Percentiles rank a stretch among this genome's conserved stretches.
phyloP scores from a whole-genome alignment of 371 early-diverging fungal genomes.

The Dichotomocladium elegans region DNA sequence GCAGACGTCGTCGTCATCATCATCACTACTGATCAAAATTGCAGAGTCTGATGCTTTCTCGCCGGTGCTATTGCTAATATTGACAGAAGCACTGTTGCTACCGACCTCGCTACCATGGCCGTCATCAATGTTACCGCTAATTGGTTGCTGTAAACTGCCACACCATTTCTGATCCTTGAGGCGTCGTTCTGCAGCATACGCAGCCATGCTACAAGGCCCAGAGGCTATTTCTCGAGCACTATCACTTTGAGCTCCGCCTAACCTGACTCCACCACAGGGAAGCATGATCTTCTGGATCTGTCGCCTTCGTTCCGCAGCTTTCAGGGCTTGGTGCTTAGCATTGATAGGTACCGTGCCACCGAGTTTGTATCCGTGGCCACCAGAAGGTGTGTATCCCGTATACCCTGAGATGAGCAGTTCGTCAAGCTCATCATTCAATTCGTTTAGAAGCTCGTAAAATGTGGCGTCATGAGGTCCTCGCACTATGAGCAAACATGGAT shows the following conservation, averaged over 20 bases:
- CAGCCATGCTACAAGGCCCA: conserved; percentile 41
- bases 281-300: conserved; percentile 33
- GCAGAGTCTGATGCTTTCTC: conserved; percentile 4
- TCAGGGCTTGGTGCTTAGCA: conserved; percentile 24
- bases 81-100: not conserved
- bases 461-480: conserved; percentile 61
- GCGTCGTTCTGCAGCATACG: conserved; percentile 54
- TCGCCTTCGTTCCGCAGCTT: conserved; percentile 50
- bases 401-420: conserved; percentile 36
- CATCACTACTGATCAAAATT: not conserved
- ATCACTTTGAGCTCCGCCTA: conserved; percentile 30
- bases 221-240: not conserved
- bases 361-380: conserved; percentile 28
- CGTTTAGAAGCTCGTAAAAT: conserved; percentile 57
- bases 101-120: conserved; percentile 6
- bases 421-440: conserved; percentile 54
- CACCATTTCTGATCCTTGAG: conserved; percentile 53
- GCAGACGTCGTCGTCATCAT: not conserved
- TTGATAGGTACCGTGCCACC: conserved; percentile 23
- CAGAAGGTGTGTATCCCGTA: conserved; percentile 48
- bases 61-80: not conserved
- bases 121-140: not conserved
- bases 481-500: no score
- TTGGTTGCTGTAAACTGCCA: conserved; percentile 34
- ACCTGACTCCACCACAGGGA: conserved; percentile 44